These are phyloP conservation scores for Saccharomycopsis oosterbeekiorum DNA, from an alignment of 805 yeast species.

Conservation along the genomic window DNA sequence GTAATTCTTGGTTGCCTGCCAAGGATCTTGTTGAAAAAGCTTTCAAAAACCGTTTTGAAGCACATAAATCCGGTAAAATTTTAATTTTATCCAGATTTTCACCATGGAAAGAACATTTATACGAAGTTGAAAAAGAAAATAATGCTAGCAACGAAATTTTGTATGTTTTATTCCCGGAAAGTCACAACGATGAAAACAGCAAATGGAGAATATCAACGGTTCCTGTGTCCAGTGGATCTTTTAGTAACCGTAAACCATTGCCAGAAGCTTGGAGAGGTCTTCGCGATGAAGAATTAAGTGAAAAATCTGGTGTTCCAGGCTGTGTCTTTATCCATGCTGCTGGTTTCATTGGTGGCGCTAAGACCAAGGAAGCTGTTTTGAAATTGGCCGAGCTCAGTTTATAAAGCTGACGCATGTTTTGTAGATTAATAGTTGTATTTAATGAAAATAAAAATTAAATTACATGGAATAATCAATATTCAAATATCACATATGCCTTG, in stretches of 20 bases:
- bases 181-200: constrained; percentile 44
- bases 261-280: constrained; percentile 95
- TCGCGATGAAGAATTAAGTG: constrained; percentile 73
- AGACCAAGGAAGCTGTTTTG: constrained; percentile 67
- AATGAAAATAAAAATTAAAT: no score
- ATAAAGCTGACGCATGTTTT: not conserved
- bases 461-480: no score
- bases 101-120: constrained; percentile 95
- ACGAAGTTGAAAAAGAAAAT: constrained; percentile 54
- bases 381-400: constrained; percentile 44
- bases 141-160: constrained; percentile 46
- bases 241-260: constrained; percentile 75
- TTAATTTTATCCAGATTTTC: constrained; percentile 66
- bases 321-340: constrained; percentile 93
- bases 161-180: constrained; percentile 60
- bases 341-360: constrained; percentile 94
- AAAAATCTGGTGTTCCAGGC: constrained; percentile 70
- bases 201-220: constrained; percentile 89
- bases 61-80: constrained; percentile 64
- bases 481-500: no score
- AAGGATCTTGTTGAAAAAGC: constrained; percentile 67
- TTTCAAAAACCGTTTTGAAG: constrained; percentile 44
- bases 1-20: constrained; percentile 88
- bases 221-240: constrained; percentile 66
- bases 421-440: no score